phyloP scores from a whole-genome alignment of 805 yeast genomes.

The Candida pseudoglaebosa region DNA sequence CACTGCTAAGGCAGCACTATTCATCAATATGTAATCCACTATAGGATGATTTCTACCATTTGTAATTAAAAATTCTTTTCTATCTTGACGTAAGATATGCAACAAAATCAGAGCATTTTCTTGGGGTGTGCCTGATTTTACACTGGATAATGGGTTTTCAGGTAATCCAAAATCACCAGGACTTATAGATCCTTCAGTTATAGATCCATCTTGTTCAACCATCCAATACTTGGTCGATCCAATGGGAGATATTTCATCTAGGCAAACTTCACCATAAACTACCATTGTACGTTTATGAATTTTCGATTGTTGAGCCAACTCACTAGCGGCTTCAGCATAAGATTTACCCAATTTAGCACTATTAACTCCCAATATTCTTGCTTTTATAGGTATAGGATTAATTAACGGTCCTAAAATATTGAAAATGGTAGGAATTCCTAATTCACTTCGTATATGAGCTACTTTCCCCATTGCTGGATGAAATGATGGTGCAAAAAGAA shows the following conservation, averaged over 20 bases:
- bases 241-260: constrained; percentile 91
- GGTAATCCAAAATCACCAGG: constrained; percentile 83
- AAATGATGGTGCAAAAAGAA: constrained; percentile 88
- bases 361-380: constrained; percentile 88
- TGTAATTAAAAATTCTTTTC: constrained; percentile 42
- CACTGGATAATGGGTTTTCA: constrained; percentile 63
- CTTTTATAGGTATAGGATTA: constrained; percentile 80
- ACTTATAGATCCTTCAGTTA: constrained; percentile 42
- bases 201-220: constrained; percentile 41
- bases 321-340: constrained; percentile 76
- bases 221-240: constrained; percentile 83
- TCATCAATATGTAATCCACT: constrained; percentile 85
- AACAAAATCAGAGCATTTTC: constrained; percentile 69
- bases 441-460: constrained; percentile 66
- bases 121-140: constrained; percentile 79
- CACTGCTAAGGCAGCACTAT: constrained; percentile 83
- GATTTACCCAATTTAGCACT: constrained; percentile 73
- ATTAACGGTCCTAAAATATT: constrained; percentile 90
- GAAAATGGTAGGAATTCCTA: constrained; percentile 92
- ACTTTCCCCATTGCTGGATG: constrained; percentile 88
- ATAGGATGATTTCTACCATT: constrained; percentile 49
- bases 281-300: constrained; percentile 63
- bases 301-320: constrained; percentile 49
- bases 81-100: constrained; percentile 42
- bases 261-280: constrained; percentile 88